Evolutionary conservation across 192 early-diverging fungal genomes (phyloP).

Genomic region (Neocallimastix lanati): DNA sequence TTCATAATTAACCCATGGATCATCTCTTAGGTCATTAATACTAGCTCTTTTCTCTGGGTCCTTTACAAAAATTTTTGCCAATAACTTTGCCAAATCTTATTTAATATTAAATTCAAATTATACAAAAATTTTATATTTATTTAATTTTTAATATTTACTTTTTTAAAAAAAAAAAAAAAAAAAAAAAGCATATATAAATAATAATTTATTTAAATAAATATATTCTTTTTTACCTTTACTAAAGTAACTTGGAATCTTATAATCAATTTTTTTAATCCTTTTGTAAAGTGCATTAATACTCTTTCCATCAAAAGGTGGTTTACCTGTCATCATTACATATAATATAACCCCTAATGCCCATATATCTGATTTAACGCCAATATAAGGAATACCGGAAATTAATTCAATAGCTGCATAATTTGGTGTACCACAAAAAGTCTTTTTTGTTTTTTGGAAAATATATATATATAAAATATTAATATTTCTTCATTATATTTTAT

Average conservation of each 20-base stretch:
- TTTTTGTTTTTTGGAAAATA: too few species aligned
- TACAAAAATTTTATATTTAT: too few species aligned
- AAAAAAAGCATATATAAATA: too few species aligned
- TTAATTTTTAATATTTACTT: too few species aligned
- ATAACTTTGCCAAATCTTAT: constrained; percentile 21
- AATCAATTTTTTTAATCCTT: constrained; percentile 38
- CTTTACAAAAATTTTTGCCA: constrained; percentile 29
- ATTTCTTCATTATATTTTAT: too few species aligned
- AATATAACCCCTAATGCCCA: constrained; percentile 53
- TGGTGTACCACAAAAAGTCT: constrained; percentile 47
- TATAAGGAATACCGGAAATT: constrained; percentile 37
- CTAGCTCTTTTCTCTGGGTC: constrained; percentile 25
- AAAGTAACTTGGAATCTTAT: constrained; percentile 37
- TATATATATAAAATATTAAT: too few species aligned
- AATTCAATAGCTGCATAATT: constrained; percentile 45
- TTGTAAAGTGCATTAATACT: constrained; percentile 28
- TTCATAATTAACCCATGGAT: constrained; percentile 44
- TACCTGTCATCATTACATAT: constrained; percentile 37
- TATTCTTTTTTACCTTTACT: constrained; percentile 18
- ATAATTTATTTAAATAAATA: too few species aligned
- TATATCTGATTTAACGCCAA: constrained; percentile 40
- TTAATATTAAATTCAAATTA: too few species aligned
- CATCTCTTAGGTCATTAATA: constrained; percentile 25
- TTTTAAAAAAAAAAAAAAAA: too few species aligned
- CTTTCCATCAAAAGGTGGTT: constrained; percentile 30